phyloP scores from a whole-genome alignment of 495 filamentous ascomycete genomes.

The Gamarada debralockiae region DNA sequence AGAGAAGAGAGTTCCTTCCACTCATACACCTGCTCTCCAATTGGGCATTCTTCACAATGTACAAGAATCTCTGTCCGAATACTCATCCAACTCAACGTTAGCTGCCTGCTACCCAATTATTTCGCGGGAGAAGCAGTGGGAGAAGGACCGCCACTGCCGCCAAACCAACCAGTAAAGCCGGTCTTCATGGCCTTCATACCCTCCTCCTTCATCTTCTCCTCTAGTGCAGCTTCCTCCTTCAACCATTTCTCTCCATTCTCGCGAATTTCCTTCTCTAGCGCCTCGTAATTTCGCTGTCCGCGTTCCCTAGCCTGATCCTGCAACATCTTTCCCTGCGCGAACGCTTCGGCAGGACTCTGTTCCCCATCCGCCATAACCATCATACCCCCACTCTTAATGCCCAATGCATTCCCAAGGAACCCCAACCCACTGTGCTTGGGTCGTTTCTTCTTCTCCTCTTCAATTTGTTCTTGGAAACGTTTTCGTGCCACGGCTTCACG shows the following conservation, averaged over 20 bases:
- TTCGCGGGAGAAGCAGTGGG: too few species aligned
- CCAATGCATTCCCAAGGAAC: conserved; percentile 64
- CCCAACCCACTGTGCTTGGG: conserved; percentile 48
- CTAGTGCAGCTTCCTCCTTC: conserved; percentile 79
- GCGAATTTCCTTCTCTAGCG: conserved; percentile 81
- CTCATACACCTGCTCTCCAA: too few species aligned
- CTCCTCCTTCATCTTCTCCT: conserved; percentile 83
- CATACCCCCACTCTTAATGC: conserved; percentile 59
- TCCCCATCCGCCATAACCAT: conserved; percentile 55
- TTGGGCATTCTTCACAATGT: too few species aligned
- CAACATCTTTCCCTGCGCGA: conserved; percentile 89
- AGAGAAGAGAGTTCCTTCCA: neutral
- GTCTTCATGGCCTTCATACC: conserved; percentile 77
- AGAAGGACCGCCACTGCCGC: neutral
- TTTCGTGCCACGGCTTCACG: conserved; percentile 82
- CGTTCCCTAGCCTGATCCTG: conserved; percentile 89
- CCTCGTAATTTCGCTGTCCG: conserved; percentile 83
- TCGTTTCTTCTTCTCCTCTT: conserved; percentile 61
- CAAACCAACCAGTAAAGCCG: conserved; percentile 46
- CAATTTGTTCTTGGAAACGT: conserved; percentile 73
- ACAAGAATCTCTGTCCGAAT: too few species aligned
- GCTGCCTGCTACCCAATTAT: too few species aligned
- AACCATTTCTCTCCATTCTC: conserved; percentile 93
- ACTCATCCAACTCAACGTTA: too few species aligned
- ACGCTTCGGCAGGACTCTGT: conserved; percentile 62